A percentile compares a stretch with the other conserved stretches of the same genome.
Evolutionary conservation across 2,329 filamentous ascomycete genomes (phyloP).

Genomic region (Beauveria scarabaeidicola): DNA sequence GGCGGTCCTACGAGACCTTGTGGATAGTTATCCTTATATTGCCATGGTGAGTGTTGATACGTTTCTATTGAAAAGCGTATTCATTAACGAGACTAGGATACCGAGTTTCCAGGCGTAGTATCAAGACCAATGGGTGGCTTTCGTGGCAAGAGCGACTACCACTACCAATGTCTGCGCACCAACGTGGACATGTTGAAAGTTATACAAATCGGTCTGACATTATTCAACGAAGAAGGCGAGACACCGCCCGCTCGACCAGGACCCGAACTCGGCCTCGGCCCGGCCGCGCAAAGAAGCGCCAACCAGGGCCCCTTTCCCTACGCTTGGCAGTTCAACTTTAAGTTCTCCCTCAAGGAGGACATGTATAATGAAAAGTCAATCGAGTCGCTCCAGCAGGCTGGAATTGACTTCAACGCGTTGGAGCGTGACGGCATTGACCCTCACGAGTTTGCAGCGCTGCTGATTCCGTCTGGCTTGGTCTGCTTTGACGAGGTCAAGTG

Average conservation of each 20-base stretch:
- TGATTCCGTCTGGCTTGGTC: conserved; percentile 88
- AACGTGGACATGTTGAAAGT: conserved; percentile 97
- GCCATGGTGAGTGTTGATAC: conserved; percentile 62
- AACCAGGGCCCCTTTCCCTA: conserved; percentile 57
- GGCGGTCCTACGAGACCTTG: conserved; percentile 68
- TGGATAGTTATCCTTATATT: conserved; percentile 90
- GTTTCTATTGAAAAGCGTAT: background rate
- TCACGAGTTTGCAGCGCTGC: conserved; percentile 74
- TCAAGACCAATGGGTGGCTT: conserved; percentile 92
- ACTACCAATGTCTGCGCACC: conserved; percentile 94
- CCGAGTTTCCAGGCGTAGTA: conserved; percentile 96
- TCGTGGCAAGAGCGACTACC: conserved; percentile 91
- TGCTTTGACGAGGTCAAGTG: conserved; percentile 83
- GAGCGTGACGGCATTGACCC: conserved; percentile 87
- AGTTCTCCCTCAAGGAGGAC: conserved; percentile 86
- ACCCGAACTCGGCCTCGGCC: conserved; percentile 31
- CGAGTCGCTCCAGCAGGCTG: conserved; percentile 78
- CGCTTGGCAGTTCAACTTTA: conserved; percentile 99
- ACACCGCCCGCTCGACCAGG: conserved; percentile 64
- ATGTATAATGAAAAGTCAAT: conserved; percentile 98
- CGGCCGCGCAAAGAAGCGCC: conserved; percentile 31
- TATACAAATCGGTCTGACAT: conserved; percentile 89
- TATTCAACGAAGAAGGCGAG: conserved; percentile 88
- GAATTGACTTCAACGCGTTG: conserved; percentile 82
- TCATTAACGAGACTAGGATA: conserved; percentile 57